A percentile compares a stretch with the other conserved stretches of the same genome.
Evolutionary conservation across 768 basidiomycete genomes (phyloP).

Genomic region (Chalciporus sphaerocephalus): DNA sequence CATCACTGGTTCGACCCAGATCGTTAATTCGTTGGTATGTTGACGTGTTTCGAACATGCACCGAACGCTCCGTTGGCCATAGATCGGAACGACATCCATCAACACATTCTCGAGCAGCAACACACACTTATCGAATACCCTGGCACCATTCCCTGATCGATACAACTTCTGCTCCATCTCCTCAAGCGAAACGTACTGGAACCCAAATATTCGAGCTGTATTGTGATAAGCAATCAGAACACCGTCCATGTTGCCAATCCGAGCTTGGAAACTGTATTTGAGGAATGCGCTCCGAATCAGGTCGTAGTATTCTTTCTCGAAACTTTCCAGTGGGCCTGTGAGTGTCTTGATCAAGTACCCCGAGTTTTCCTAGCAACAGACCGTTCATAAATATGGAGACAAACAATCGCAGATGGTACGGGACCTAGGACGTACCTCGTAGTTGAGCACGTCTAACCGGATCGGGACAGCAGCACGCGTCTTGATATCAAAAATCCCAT

Average conservation of each 20-base stretch:
- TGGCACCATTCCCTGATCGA: conserved; percentile 53
- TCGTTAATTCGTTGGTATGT: conserved; percentile 40
- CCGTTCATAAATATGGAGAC: neutral
- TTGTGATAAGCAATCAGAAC: conserved; percentile 88
- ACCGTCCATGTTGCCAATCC: conserved; percentile 97
- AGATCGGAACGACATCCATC: conserved; percentile 51
- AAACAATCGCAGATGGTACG: neutral
- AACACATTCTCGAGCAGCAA: conserved; percentile 63
- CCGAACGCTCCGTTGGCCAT: conserved; percentile 59
- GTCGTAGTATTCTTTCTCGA: conserved; percentile 93
- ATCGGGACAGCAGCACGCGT: conserved; percentile 84
- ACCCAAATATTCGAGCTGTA: conserved; percentile 82
- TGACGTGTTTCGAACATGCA: conserved; percentile 60
- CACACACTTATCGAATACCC: conserved; percentile 73
- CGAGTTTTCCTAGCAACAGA: conserved; percentile 58
- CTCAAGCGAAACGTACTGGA: conserved; percentile 83
- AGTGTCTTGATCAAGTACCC: conserved; percentile 68
- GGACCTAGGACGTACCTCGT: conserved; percentile 41
- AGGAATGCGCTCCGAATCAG: conserved; percentile 90
- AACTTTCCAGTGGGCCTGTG: conserved; percentile 67
- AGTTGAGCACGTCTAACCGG: conserved; percentile 82
- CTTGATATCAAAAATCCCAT: conserved; percentile 94
- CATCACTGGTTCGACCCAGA: conserved; percentile 64
- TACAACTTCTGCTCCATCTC: conserved; percentile 87
- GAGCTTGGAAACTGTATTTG: conserved; percentile 93